Evolutionary conservation across 768 basidiomycete genomes (phyloP).

Genomic region (Omphalotus guepiniiformis): DNA sequence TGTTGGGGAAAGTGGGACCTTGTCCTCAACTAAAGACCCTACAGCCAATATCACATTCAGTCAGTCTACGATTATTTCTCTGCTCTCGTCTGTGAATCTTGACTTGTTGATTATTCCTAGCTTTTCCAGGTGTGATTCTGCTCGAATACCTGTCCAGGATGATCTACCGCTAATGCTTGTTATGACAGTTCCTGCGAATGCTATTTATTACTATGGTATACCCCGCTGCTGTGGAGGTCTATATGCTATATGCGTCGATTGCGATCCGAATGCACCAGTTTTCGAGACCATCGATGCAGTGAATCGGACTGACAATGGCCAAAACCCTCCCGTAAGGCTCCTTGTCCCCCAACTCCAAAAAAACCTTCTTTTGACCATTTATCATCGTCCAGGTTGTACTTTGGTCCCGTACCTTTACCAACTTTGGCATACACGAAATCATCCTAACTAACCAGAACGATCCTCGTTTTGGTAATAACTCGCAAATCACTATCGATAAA

Average conservation of each 20-base stretch:
- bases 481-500: conserved; percentile 25
- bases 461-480: conserved; percentile 19
- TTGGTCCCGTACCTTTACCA: conserved; percentile 17
- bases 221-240: conserved; percentile 21
- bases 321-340: conserved; percentile 27
- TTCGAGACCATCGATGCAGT: conserved; percentile 25
- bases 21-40: conserved; percentile 19
- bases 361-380: too few species aligned
- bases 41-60: conserved; percentile 27
- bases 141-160: not conserved
- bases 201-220: conserved; percentile 28
- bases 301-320: conserved; percentile 23
- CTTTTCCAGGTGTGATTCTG: conserved; percentile 8
- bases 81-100: not conserved
- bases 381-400: conserved; percentile 18
- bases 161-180: not conserved
- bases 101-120: not conserved
- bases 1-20: conserved; percentile 24
- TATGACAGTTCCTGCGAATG: conserved; percentile 21
- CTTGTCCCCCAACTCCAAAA: not conserved
- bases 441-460: conserved; percentile 24
- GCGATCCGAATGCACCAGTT: conserved; percentile 22
- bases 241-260: conserved; percentile 30
- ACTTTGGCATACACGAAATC: conserved; percentile 22
- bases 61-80: conserved; percentile 11